Evolutionary conservation across 2,329 filamentous ascomycete species (phyloP).

Genomic region (Microcyclospora pomicola): DNA sequence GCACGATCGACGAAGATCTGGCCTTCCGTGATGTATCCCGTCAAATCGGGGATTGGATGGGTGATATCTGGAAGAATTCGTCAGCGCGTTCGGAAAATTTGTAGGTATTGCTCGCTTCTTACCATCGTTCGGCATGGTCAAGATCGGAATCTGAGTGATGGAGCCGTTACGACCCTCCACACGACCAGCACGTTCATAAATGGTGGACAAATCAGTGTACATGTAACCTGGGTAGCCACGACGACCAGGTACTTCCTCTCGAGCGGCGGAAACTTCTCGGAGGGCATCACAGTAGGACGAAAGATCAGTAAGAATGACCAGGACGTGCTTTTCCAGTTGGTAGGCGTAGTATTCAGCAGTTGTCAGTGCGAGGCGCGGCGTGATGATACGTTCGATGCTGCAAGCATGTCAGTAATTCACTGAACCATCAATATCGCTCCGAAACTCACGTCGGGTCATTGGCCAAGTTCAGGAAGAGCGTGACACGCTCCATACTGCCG

Average conservation of each 20-base stretch:
- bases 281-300: slow-evolving; percentile 97
- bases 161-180: slow-evolving; percentile 93
- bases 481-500: slow-evolving; percentile 92
- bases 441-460: slow-evolving; percentile 82
- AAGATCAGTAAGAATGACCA: slow-evolving; percentile 96
- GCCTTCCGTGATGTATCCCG: slow-evolving; percentile 96
- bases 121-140: slow-evolving; percentile 99
- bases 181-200: slow-evolving; percentile 98
- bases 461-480: slow-evolving; percentile 95
- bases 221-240: slow-evolving; percentile 99
- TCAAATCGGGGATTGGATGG: slow-evolving; percentile 96
- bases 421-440: background rate
- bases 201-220: slow-evolving; percentile 99
- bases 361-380: slow-evolving; percentile 90
- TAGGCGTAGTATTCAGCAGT: slow-evolving; percentile 99
- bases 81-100: slow-evolving; percentile 69
- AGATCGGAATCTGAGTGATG: slow-evolving; percentile 96
- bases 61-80: slow-evolving; percentile 57
- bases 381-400: slow-evolving; percentile 99
- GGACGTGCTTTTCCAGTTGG: slow-evolving; percentile 98
- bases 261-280: slow-evolving; percentile 92
- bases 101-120: slow-evolving; percentile 11
- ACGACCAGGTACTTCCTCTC: slow-evolving; percentile 97
- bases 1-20: slow-evolving; percentile 96
- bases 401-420: slow-evolving; percentile 7